Conservation (phyloP, 2,329 filamentous ascomycete species). For the Ophiocordyceps polyrhachis-furcata region DNA sequence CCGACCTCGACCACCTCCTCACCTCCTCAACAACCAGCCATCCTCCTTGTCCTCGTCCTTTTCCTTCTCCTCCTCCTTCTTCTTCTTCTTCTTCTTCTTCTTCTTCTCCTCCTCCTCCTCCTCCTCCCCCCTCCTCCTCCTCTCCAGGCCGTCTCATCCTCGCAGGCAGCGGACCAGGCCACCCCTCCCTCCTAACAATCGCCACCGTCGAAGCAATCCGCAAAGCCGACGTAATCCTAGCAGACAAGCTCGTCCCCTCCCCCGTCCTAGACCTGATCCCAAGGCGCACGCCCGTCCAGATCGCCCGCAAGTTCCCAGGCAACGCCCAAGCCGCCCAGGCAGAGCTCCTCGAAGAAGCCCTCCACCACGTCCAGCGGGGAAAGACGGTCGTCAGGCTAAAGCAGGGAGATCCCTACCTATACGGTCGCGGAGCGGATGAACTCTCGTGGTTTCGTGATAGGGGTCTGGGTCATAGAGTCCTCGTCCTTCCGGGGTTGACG, state of each 20-base stretch:
- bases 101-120: slow-evolving; percentile 7
- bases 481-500: slow-evolving; percentile 79
- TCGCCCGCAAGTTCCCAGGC: slow-evolving; percentile 92
- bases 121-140: slow-evolving; percentile 7
- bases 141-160: slow-evolving; percentile 55
- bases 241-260: slow-evolving; percentile 71
- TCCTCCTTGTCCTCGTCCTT: no score
- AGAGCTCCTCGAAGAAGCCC: slow-evolving; percentile 64
- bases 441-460: slow-evolving; percentile 61
- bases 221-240: slow-evolving; percentile 58
- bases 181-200: slow-evolving; percentile 77
- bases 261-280: slow-evolving; percentile 80
- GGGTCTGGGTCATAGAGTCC: slow-evolving; percentile 43
- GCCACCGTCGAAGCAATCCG: slow-evolving; percentile 63
- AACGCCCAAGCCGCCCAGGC: slow-evolving; percentile 89
- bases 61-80: no score
- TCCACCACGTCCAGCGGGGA: slow-evolving; percentile 46
- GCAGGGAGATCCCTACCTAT: slow-evolving; percentile 92
- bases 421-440: slow-evolving; percentile 88
- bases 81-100: no score
- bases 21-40: slow-evolving; percentile 20
- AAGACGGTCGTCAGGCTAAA: slow-evolving; percentile 77
- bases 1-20: slow-evolving; percentile 55
- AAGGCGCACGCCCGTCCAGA: slow-evolving; percentile 71
- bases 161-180: slow-evolving; percentile 80